Conservation (phyloP, 2,329 filamentous ascomycete species). For the Proliferodiscus dingleyae region DNA sequence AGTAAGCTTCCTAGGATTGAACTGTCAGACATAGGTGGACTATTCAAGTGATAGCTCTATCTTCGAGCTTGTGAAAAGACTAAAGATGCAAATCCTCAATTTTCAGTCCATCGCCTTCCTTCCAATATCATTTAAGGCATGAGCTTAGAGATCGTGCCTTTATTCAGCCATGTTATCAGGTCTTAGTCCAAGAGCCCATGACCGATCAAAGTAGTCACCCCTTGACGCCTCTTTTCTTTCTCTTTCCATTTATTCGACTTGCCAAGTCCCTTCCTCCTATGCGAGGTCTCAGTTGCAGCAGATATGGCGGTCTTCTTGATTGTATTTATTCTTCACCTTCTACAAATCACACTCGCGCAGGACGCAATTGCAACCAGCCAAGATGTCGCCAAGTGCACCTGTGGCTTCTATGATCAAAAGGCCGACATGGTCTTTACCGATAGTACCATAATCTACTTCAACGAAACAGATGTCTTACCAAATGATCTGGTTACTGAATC, state of each 20-base stretch:
- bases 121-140: too few relatives aligned
- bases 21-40: neutral
- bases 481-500: slow-evolving; percentile 35
- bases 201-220: neutral
- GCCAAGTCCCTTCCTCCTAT: neutral
- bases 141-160: neutral
- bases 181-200: neutral
- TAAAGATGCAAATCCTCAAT: too few relatives aligned
- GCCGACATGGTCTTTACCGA: slow-evolving; percentile 41
- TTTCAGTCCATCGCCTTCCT: too few relatives aligned
- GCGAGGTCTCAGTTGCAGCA: neutral
- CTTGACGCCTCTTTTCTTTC: neutral
- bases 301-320: too few relatives aligned
- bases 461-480: slow-evolving; percentile 37
- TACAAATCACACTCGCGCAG: too few relatives aligned
- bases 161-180: neutral
- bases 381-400: slow-evolving; percentile 38
- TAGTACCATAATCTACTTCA: slow-evolving; percentile 45
- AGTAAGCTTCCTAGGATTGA: neutral
- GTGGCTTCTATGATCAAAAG: slow-evolving; percentile 40
- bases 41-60: neutral
- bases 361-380: too few relatives aligned
- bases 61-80: neutral
- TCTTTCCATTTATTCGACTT: neutral
- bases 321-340: too few relatives aligned